Conservation (phyloP, 495 filamentous ascomycete species). For the Usnea hakonensis region DNA sequence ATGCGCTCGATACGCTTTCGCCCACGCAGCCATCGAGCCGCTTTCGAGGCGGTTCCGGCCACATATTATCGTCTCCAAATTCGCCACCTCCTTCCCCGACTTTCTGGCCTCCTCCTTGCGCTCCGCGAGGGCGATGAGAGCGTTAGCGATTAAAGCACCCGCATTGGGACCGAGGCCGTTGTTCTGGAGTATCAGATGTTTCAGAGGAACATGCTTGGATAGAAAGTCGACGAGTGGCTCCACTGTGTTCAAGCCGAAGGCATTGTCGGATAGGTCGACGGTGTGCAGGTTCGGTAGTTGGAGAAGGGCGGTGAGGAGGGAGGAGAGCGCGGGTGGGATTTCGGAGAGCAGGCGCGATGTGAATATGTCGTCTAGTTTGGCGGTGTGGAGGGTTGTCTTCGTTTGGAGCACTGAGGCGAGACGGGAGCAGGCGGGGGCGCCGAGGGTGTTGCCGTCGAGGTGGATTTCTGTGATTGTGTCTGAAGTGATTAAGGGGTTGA, state of each 20-base stretch:
- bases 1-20: constrained; percentile 73
- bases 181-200: constrained; percentile 91
- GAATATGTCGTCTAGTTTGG: constrained; percentile 95
- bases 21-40: constrained; percentile 93
- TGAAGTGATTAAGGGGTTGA: constrained; percentile 61
- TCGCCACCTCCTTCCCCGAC: constrained; percentile 56
- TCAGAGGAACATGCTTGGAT: constrained; percentile 72
- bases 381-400: constrained; percentile 73
- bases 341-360: constrained; percentile 88
- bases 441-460: constrained; percentile 83
- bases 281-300: constrained; percentile 76
- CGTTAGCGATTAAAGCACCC: constrained; percentile 75
- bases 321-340: constrained; percentile 81
- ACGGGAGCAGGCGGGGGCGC: constrained; percentile 75
- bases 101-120: constrained; percentile 72
- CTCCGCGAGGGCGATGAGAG: constrained; percentile 63
- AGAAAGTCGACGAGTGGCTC: constrained; percentile 80
- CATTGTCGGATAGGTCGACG: constrained; percentile 94
- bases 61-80: constrained; percentile 89
- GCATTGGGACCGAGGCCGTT: constrained; percentile 94
- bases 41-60: constrained; percentile 93
- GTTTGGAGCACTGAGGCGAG: constrained; percentile 70
- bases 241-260: constrained; percentile 89
- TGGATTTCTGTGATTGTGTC: constrained; percentile 74
- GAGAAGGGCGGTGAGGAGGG: constrained; percentile 77